These are phyloP conservation scores for Pugionium dolabratum DNA, from an alignment of 345 rosid species.

Conservation along the genomic window DNA sequence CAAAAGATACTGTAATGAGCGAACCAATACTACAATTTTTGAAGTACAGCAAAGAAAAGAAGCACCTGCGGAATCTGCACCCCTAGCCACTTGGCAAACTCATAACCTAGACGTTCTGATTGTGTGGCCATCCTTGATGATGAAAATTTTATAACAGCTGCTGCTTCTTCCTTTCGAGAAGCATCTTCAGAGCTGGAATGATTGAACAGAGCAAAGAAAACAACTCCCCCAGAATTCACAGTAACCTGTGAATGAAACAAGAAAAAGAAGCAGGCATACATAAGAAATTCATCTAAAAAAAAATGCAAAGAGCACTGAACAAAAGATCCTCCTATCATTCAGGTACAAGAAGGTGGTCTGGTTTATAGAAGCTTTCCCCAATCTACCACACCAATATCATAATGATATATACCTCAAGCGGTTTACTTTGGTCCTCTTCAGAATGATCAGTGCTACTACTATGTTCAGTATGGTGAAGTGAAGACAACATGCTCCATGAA, in stretches of 20 bases:
- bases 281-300: neutral
- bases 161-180: constrained; percentile 76
- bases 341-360: neutral
- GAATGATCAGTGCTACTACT: constrained; percentile 75
- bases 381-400: constrained; percentile 18
- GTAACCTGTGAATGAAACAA: constrained; percentile 63
- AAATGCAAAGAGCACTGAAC: neutral
- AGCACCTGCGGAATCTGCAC: constrained; percentile 91
- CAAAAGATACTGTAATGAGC: constrained; percentile 6
- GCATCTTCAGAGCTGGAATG: constrained; percentile 50
- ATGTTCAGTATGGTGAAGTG: constrained; percentile 97
- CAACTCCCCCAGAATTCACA: constrained; percentile 98
- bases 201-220: constrained; percentile 90
- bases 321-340: neutral
- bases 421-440: constrained; percentile 86
- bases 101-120: constrained; percentile 98
- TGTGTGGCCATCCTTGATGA: constrained; percentile 99
- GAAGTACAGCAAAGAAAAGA: constrained; percentile 11
- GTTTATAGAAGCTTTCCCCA: constrained; percentile 8
- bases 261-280: constrained; percentile 18
- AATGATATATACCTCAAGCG: constrained; percentile 70
- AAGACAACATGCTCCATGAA: constrained; percentile 90
- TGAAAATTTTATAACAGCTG: constrained; percentile 96
- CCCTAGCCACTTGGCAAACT: constrained; percentile 94
- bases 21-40: neutral